A percentile compares a stretch with the other conserved stretches of the same genome.
Conservation (phyloP, 306 rosid genomes). For the Lathyrus aphaca region DNA sequence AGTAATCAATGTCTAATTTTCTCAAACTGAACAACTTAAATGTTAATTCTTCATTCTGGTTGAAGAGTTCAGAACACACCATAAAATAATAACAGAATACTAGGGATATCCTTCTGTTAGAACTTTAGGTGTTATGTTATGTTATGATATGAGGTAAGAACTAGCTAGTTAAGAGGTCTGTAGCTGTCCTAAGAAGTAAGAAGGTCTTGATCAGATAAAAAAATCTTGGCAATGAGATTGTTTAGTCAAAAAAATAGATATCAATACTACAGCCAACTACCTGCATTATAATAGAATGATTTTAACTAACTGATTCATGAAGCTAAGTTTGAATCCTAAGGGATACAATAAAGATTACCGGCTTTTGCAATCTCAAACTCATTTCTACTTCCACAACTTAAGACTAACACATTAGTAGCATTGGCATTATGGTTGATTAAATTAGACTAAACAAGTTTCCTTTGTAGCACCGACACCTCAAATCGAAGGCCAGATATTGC, state of each 20-base stretch:
- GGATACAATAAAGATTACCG: slow-evolving; percentile 6
- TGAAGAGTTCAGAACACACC: neutral
- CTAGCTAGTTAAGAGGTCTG: neutral
- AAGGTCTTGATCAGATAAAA: neutral
- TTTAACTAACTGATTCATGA: neutral
- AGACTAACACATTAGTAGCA: neutral
- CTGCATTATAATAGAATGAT: slow-evolving; percentile 1
- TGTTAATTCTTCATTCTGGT: neutral
- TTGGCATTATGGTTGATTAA: neutral
- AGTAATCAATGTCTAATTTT: slow-evolving; percentile 19
- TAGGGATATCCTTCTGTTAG: slow-evolving; percentile 1
- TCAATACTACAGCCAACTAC: slow-evolving; percentile 1
- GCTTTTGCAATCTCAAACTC: neutral
- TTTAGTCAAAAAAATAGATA: neutral
- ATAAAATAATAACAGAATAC: neutral
- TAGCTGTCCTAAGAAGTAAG: slow-evolving; percentile 8
- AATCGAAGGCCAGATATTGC: neutral
- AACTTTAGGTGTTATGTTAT: neutral
- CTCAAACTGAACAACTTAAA: slow-evolving; percentile 9
- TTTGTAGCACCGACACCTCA: neutral
- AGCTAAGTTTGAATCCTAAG: neutral
- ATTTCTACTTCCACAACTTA: neutral
- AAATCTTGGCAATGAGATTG: slow-evolving; percentile 6
- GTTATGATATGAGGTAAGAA: neutral
- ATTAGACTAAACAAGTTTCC: neutral